Base-by-base conservation (phyloP, 805 yeast species). In the Pichia nanzhaoensis region DNA sequence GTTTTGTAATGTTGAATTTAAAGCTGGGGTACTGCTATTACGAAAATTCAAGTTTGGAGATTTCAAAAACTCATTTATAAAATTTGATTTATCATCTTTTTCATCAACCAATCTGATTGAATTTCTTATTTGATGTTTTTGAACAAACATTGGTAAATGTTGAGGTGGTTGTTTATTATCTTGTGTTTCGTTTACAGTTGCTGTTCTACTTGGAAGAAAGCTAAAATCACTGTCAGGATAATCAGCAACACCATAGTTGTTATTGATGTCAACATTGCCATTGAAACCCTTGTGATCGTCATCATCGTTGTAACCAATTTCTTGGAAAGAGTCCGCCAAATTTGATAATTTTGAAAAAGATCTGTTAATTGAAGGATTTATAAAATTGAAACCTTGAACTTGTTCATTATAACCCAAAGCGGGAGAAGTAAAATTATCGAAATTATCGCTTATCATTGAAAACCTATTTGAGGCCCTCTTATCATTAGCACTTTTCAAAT, bases 221-320 rank as follows among this genome's bases (percentile, higher is more conserved):
- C 50, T 46, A 32, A 46, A 46, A 5, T 32, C 30, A 30, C 40
- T 33, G 14, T 21, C 37, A 2, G 32, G 16, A 17, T 32, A 21
- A 19, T 36, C 41, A 10, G 18, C n/a, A 2, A 20, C 31, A 3
- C 44, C 31, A 24, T 30, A 14, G 12, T 14, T 5, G 7, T 35
- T 37, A 24, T 18, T 36, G 8, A 34, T 18, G 14, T 24, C 14
- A 14, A 30, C 45, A 10, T 57, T 51, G 17, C 54, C 55, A 27
- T n/a, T n/a, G n/a, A n/a, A n/a, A n/a, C n/a, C n/a, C n/a, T n/a
- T n/a, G n/a, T n/a, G n/a, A n/a, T n/a, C n/a, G n/a, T n/a, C n/a
- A n/a, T 45, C 52, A 33, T 57, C 51, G 35, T 54, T 59, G 34
- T 63, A 60, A 7, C 66, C 66, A 27, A 61, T 49, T 44, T 59